Conservation (phyloP, 148 eudicot genomes). For the Rhododendron ovatum region DNA sequence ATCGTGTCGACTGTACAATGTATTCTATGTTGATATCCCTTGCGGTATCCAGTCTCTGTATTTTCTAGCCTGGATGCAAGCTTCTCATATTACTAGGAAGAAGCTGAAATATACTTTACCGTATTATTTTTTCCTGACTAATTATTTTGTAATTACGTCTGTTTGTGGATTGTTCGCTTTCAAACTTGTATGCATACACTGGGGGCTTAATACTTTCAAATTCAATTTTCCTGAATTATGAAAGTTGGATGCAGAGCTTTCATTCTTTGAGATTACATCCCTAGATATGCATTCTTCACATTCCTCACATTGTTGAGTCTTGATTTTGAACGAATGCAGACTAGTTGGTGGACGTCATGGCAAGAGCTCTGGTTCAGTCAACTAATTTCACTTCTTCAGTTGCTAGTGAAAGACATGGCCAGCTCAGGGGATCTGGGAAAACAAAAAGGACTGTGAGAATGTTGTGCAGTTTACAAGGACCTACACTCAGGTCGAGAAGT, state of each 20-base stretch:
- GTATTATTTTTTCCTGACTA: not conserved
- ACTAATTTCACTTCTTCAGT: conserved; percentile 49
- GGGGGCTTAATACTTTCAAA: not conserved
- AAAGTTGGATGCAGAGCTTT: not conserved
- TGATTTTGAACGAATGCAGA: conserved; percentile 26
- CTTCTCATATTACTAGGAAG: not conserved
- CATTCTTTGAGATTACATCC: not conserved
- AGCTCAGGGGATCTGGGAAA: conserved; percentile 45
- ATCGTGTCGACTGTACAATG: not conserved
- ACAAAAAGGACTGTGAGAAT: conserved; percentile 40
- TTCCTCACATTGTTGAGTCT: not conserved
- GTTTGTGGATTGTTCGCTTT: not conserved
- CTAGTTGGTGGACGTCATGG: conserved; percentile 49
- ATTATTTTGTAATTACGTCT: not conserved
- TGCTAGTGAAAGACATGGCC: conserved; percentile 44
- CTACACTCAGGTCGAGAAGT: conserved; percentile 39
- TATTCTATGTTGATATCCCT: not conserved
- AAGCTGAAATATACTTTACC: not conserved
- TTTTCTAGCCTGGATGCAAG: not conserved
- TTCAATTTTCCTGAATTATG: not conserved
- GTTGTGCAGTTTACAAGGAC: conserved; percentile 43
- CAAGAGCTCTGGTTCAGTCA: conserved; percentile 66
- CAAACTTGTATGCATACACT: too few relatives aligned
- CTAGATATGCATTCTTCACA: not conserved
- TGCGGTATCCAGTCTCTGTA: not conserved